Base-by-base conservation (phyloP, 164 flowering plant species). In the Vitis labrusca region DNA sequence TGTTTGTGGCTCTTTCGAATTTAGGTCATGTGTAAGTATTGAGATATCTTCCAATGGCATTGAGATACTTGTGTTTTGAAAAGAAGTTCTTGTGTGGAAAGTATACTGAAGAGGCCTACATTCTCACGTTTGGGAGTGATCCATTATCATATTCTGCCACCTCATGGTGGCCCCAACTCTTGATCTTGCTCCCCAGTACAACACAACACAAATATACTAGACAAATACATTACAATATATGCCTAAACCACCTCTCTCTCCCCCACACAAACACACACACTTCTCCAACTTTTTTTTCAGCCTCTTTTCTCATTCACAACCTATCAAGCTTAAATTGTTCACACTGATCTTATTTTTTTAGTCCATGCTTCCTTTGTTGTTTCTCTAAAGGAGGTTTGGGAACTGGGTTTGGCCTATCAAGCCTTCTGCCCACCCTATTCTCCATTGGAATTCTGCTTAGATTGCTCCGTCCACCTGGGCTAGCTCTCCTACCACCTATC, bases 241-340 rank as follows among this genome's bases (percentile, higher is more conserved):
- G 10, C 16, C 4, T 15, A 54, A 53, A 10, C 53, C 50, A 23
- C 7, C 5, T 6, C 44, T 51, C 60, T 29, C 48, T 65, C 73
- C 57, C 1, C 51, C 71, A 63, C 47, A 37, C 19, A 64, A 2
- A 68, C 49, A 55, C 53, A 29, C 27, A 72, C 61, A 66, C 81
- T 74, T 68, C 71, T 71, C 74, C 80, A 67, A 73, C 74, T 65
- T 69, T 79, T 59, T 59, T 57, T 49, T 71, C 65, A 65, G 63
- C 72, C 73, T 72, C 68, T 27, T 58, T 30, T 47, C 53, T 54
- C 56, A 75, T 72, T 73, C 82, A 82, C 85, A 86, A 85, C 82
- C 89, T 82, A 85, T 84, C 85, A 85, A 70, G 71, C 69, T 66
- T 81, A 77, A 80, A 78, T 79, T 78, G 74, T 81, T 81, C 74